Percentiles rank a stretch among this genome's conserved stretches.
Conservation (phyloP, 352 stramenopile genomes). For the Blastocystis sp. region DNA sequence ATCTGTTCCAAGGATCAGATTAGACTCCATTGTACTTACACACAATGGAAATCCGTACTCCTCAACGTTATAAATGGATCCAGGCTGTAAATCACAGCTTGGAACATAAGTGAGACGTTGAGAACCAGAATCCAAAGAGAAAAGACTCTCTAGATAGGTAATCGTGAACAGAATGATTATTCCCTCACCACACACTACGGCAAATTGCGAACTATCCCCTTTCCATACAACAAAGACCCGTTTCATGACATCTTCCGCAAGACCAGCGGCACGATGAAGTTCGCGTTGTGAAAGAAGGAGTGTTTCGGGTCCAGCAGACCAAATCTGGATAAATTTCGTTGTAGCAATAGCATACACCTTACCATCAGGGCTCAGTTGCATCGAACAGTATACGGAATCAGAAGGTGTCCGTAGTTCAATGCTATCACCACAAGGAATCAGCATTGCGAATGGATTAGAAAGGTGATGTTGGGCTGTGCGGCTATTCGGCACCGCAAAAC, state of each 20-base stretch:
- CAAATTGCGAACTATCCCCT: background rate
- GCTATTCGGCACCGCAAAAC: too few relatives aligned
- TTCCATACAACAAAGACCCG: slow-evolving; percentile 44
- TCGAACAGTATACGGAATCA: background rate
- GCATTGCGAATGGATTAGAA: background rate
- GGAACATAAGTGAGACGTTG: background rate
- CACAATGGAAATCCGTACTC: slow-evolving; percentile 21
- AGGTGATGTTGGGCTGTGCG: background rate
- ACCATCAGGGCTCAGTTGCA: slow-evolving; percentile 47
- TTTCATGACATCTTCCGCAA: background rate
- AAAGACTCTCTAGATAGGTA: slow-evolving; percentile 27
- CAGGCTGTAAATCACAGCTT: background rate
- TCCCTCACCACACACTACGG: slow-evolving; percentile 41
- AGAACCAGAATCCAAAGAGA: background rate
- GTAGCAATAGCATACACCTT: slow-evolving; percentile 35
- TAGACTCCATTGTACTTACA: background rate
- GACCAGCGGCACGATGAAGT: background rate
- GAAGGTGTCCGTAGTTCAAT: background rate
- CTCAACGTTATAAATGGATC: background rate
- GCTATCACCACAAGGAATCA: slow-evolving; percentile 28
- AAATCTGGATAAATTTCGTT: slow-evolving; percentile 10
- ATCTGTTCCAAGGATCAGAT: slow-evolving; percentile 12
- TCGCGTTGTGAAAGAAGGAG: slow-evolving; percentile 1
- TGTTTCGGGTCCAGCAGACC: slow-evolving; percentile 11
- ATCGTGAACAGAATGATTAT: slow-evolving; percentile 1